A percentile compares a stretch with the other conserved stretches of the same genome.
phyloP scores from a whole-genome alignment of 352 stramenopile genomes.

The Phytophthora megakarya region DNA sequence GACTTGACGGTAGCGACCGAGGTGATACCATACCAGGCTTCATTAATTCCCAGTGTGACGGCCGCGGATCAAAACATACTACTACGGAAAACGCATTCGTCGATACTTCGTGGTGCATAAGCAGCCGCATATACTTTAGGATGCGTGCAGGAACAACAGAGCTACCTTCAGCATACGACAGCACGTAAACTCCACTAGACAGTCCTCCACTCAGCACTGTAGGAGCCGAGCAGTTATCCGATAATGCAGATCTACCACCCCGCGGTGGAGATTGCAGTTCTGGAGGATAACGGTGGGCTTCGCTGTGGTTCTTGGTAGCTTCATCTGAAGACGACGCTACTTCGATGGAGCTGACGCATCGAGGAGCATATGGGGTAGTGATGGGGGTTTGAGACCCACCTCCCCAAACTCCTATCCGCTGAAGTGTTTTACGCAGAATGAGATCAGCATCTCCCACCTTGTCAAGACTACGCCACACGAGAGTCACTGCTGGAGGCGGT shows the following conservation, averaged over 20 bases:
- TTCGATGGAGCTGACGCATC: conserved; percentile 13
- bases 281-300: conserved; percentile 14
- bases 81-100: conserved; percentile 87
- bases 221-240: conserved; percentile 22
- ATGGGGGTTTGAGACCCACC: conserved; percentile 83
- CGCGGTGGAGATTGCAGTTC: conserved; percentile 19
- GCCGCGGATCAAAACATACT: conserved; percentile 69
- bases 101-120: conserved; percentile 86
- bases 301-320: background rate
- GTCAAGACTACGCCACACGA: conserved; percentile 69
- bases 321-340: conserved; percentile 8
- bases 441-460: conserved; percentile 77
- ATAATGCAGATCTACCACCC: conserved; percentile 8
- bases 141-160: conserved; percentile 79
- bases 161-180: conserved; percentile 77
- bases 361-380: conserved; percentile 68
- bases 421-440: conserved; percentile 69
- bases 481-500: conserved; percentile 48
- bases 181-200: conserved; percentile 64
- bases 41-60: conserved; percentile 76
- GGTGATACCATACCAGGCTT: conserved; percentile 84
- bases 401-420: conserved; percentile 79
- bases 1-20: conserved; percentile 71
- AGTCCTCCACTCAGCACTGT: conserved; percentile 27
- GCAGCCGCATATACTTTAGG: conserved; percentile 85